phyloP scores from a whole-genome alignment of 495 filamentous ascomycete genomes.

The Aspergillus asperescens region DNA sequence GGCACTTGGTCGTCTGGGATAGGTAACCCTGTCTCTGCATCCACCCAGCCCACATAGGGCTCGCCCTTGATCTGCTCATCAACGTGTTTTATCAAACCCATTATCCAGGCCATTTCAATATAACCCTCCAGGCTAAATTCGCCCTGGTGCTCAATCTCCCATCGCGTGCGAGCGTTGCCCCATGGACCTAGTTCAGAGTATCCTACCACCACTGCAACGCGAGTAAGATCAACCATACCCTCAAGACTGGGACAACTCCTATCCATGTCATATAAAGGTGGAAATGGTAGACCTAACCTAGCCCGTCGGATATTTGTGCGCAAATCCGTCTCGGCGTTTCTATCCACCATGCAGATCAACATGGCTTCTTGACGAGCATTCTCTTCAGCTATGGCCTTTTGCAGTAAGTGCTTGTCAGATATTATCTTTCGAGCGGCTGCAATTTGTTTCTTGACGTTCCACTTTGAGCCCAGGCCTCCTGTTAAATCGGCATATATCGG shows the following conservation, averaged over 20 bases:
- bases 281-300: slow-evolving; percentile 93
- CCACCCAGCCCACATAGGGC: slow-evolving; percentile 94
- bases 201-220: slow-evolving; percentile 92
- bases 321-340: slow-evolving; percentile 36
- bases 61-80: slow-evolving; percentile 93
- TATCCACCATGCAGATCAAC: slow-evolving; percentile 75
- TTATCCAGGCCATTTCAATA: slow-evolving; percentile 99
- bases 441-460: slow-evolving; percentile 20
- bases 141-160: slow-evolving; percentile 98
- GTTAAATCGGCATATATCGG: slow-evolving; percentile 25
- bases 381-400: slow-evolving; percentile 13
- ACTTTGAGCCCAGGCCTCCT: slow-evolving; percentile 18
- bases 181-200: slow-evolving; percentile 95
- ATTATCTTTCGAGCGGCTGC: slow-evolving; percentile 69
- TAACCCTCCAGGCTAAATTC: slow-evolving; percentile 98
- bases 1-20: slow-evolving; percentile 97
- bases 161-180: slow-evolving; percentile 94
- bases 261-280: slow-evolving; percentile 49
- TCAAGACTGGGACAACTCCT: slow-evolving; percentile 47
- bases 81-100: slow-evolving; percentile 97
- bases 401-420: slow-evolving; percentile 68
- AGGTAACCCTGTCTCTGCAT: slow-evolving; percentile 84
- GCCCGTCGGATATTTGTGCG: slow-evolving; percentile 65
- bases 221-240: slow-evolving; percentile 96
- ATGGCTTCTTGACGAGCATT: slow-evolving; percentile 9